Conservation (phyloP, 2,329 filamentous ascomycete species). For the Pestalotiopsis fici region DNA sequence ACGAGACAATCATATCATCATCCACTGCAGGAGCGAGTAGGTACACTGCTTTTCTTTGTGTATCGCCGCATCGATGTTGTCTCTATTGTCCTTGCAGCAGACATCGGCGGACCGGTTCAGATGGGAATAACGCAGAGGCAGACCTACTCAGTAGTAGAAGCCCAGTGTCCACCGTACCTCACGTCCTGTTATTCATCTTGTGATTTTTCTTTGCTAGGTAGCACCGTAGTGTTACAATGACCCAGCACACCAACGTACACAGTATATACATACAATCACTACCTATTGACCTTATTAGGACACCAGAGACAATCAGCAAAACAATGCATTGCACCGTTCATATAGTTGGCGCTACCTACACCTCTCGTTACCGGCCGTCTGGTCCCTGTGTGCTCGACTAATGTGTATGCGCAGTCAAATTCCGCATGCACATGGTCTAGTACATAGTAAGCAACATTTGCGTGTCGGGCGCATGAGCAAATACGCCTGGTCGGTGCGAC, state of each 20-base stretch:
- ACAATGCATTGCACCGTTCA: background rate
- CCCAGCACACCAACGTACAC: no score
- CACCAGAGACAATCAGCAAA: background rate
- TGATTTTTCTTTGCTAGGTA: no score
- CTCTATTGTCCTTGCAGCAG: no score
- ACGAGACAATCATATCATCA: background rate
- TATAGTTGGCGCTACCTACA: background rate
- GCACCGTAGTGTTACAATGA: no score
- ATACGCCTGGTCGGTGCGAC: background rate
- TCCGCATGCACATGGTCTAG: background rate
- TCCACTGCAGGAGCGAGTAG: background rate
- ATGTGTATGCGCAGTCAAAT: background rate
- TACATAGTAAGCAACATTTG: background rate
- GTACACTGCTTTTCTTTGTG: background rate
- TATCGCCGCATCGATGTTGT: background rate
- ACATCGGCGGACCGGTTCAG: no score
- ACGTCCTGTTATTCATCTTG: no score
- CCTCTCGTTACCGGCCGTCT: background rate
- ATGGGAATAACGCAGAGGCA: no score
- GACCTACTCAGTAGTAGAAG: no score
- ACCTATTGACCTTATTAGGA: background rate
- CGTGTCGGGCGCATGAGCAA: background rate
- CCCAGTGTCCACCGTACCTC: no score
- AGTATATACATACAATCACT: no score
- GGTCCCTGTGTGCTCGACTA: background rate